phyloP scores from a whole-genome alignment of 2,329 filamentous ascomycete genomes.

The Talaromyces albobiverticillius region DNA sequence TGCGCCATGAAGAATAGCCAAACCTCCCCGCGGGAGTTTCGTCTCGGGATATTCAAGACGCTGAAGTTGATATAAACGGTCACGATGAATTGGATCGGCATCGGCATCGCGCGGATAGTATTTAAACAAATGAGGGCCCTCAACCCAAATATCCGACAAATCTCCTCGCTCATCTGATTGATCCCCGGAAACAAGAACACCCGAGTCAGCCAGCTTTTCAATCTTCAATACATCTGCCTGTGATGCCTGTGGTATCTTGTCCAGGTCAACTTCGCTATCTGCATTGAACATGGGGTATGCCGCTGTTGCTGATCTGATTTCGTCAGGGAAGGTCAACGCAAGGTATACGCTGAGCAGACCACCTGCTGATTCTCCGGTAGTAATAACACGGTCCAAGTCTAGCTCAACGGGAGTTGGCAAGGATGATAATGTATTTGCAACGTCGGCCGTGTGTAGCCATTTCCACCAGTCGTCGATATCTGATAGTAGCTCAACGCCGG shows the following conservation, averaged over 20 bases:
- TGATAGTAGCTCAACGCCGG: conserved; percentile 42
- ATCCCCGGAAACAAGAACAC: conserved; percentile 18
- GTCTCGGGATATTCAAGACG: conserved; percentile 24
- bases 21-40: conserved; percentile 26
- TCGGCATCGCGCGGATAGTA: conserved; percentile 21
- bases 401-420: conserved; percentile 18
- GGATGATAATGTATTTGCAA: conserved; percentile 15
- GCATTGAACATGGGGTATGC: conserved; percentile 33
- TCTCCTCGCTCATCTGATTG: conserved; percentile 9
- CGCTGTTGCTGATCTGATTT: conserved; percentile 28
- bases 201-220: conserved; percentile 7
- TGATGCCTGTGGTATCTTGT: background rate
- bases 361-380: conserved; percentile 29
- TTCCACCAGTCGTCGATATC: conserved; percentile 48
- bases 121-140: conserved; percentile 15
- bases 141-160: conserved; percentile 19
- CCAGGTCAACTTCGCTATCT: conserved; percentile 16
- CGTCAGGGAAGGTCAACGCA: conserved; percentile 23
- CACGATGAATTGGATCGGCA: conserved; percentile 8
- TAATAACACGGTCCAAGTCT: conserved; percentile 26
- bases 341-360: conserved; percentile 28
- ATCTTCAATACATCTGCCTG: background rate
- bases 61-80: conserved; percentile 25
- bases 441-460: conserved; percentile 33
- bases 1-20: conserved; percentile 31